Base-by-base conservation (phyloP, 129 eudicot species). In the Saussurea involucrata region DNA sequence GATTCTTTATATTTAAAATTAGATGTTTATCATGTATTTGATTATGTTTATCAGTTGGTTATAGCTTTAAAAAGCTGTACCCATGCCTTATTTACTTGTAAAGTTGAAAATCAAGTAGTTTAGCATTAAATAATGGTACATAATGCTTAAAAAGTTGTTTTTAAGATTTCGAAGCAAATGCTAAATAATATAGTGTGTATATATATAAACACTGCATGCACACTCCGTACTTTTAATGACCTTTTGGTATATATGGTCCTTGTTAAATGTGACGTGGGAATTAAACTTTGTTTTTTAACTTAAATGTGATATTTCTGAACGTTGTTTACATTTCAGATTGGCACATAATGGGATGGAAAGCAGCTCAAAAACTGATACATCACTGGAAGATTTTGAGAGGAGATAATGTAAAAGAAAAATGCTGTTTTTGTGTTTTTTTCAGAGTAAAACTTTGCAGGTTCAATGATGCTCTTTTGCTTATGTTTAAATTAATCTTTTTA, bases 331-430 rank as follows among this genome's bases (percentile, higher is more conserved):
- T 63, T 55, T 69, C 78, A 68, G 81, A 63, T 15, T 37, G 55
- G 66, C 65, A 63, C 20, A 40, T 66, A 66, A 94, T 95, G 96
- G 99, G 99, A 53, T 95, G 99, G 99, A 95, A 95, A 81, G 96
- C 96, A 70, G 97, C 97, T 66, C 99, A 95, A 80, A 95, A 95
- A 73, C 96, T 92, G 80, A 95, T 95, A 46, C 87, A 88, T 70
- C 90, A 89, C 86, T 95, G 97, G 97, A 94, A 89, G 79, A 76
- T 94, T 72, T 85, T 94, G 6, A 80, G 98, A 80, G 98, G 98
- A 21, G 98, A 95, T 79, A 92, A 95, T 89, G 99, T 95, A 86
- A 68, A 87, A 49, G 63, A 28, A 11, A 42, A 63, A 24, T 2
- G 5, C 3, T 29, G 10, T 33, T 0, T 0, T 1, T 29, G 10